Evolutionary conservation across 306 rosid species (phyloP), one percentile per base, ranked within the genome.

Genomic region (Abrus pulchellus): DNA sequence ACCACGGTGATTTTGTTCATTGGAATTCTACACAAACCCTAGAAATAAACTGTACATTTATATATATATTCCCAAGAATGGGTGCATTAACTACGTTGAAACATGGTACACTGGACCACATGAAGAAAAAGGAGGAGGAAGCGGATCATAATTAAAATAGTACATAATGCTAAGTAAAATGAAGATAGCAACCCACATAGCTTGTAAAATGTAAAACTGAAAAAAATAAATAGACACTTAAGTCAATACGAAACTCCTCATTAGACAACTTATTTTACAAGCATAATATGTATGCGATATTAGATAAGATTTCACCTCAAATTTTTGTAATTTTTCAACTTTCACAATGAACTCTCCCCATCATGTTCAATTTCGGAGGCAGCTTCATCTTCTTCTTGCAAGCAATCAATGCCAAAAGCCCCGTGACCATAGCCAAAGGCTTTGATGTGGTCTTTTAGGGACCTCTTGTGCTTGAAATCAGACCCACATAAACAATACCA

Each of bases 401-500:
- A 79, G 64, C 77, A 72, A 49, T 88, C 86, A 57, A 81, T 68
- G 4, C 81, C 88, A 0, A 75, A 67, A 45, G 88, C 81, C 0
- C 85, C 94, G 55, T 90, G 94, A 49, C 90, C 92, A 9, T n/a
- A 69, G 14, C 94, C 92, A 45, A 90, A 90, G 41, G 94, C 90
- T 63, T 79, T 86, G 36, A 90, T 71, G 40, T 90, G 94, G 34
- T 90, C 94, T 44, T 88, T 90, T 0, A 90, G 83, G 9, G 94
- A 90, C 83, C 94, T 82, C 43, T 90, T 90, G 77, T 90, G 94
- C 74, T 90, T 90, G 60, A 90, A 90, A 78, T 90, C 94, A 9
- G 92, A 90, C 1, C 94, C 94, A 77, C 94, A 90, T 27, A 88
- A 28, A 60, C 94, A 90, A 66, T 86, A 89, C 97, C 97, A 89